These are phyloP conservation scores for Allomyces macrogynus DNA, from an alignment of 192 early-diverging fungal species.

Conservation along the genomic window DNA sequence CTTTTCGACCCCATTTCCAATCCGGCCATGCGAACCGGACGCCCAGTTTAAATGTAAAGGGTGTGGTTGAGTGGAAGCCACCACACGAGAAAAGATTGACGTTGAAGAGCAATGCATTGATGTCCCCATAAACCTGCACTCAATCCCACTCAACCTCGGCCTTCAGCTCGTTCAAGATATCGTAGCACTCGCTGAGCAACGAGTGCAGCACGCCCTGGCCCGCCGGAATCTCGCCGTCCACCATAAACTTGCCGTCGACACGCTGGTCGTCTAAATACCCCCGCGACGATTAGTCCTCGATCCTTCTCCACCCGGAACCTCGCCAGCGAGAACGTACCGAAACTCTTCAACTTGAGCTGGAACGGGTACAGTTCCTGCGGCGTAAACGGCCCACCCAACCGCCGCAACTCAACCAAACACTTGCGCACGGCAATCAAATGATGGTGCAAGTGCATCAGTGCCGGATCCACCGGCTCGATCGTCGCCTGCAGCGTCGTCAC, in stretches of 20 bases:
- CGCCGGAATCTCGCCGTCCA: neutral
- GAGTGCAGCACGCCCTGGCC: neutral
- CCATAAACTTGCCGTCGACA: neutral
- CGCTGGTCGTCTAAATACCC: neutral
- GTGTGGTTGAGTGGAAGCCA: no score
- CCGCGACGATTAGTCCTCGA: no score
- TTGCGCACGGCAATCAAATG: neutral
- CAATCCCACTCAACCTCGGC: neutral
- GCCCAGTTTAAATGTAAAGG: no score
- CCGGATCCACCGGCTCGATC: neutral
- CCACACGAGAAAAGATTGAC: no score
- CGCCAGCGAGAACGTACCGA: neutral
- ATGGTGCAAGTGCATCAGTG: neutral
- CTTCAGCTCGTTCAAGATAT: neutral
- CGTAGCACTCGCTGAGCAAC: neutral
- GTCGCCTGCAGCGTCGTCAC: neutral
- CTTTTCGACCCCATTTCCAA: no score
- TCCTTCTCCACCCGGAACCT: no score
- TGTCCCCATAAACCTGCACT: neutral
- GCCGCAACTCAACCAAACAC: neutral
- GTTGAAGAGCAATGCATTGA: no score
- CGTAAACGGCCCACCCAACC: neutral
- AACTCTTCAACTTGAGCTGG: neutral
- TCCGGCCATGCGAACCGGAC: no score
- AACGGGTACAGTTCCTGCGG: neutral